A percentile compares a stretch with the other conserved stretches of the same genome.
Conservation (phyloP, 345 rosid species). For the Fremontodendron californicum region DNA sequence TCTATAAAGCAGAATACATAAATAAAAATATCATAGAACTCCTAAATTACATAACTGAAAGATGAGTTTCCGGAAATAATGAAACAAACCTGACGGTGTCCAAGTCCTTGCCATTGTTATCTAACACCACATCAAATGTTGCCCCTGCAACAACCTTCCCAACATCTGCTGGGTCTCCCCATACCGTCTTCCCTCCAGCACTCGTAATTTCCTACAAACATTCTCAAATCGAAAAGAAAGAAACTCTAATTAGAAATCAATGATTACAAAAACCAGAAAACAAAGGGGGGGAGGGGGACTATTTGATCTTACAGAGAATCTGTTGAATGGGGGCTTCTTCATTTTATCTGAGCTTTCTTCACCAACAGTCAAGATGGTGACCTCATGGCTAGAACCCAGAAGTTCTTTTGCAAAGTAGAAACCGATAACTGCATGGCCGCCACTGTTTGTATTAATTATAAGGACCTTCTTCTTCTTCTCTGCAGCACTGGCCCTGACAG, state of each 20-base stretch:
- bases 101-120: conserved; percentile 91
- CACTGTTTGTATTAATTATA: conserved; percentile 78
- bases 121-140: conserved; percentile 79
- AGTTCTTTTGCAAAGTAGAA: conserved; percentile 89
- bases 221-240: neutral
- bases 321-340: conserved; percentile 88
- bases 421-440: conserved; percentile 87
- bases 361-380: conserved; percentile 78
- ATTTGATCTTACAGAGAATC: conserved; percentile 59
- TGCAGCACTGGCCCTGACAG: conserved; percentile 44
- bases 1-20: neutral
- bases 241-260: neutral
- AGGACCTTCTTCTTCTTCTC: conserved; percentile 91
- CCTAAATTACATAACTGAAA: neutral
- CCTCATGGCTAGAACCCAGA: conserved; percentile 66
- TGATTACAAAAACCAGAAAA: neutral
- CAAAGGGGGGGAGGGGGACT: neutral
- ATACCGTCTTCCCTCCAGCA: conserved; percentile 79
- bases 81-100: conserved; percentile 67
- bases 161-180: conserved; percentile 84
- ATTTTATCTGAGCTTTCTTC: conserved; percentile 82
- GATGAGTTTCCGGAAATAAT: neutral
- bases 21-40: neutral
- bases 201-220: conserved; percentile 68
- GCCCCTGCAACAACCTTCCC: conserved; percentile 62